Evolutionary conservation across 1,284 basidiomycete genomes (phyloP).

Genomic region (Cystobasidium pallidum): DNA sequence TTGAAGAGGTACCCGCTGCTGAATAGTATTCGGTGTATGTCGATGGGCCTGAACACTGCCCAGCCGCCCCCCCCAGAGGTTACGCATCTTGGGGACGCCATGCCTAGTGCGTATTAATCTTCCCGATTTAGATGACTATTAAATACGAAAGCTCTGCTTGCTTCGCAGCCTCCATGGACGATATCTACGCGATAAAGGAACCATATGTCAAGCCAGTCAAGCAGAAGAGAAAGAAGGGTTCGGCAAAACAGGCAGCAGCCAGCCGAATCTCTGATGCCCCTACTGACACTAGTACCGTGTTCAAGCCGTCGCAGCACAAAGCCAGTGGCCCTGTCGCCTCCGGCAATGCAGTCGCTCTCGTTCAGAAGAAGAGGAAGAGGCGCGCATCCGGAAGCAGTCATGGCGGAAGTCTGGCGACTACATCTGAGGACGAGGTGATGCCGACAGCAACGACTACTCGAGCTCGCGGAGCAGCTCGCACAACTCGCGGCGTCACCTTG

Average conservation of each 20-base stretch:
- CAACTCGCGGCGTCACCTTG: constrained; percentile 21
- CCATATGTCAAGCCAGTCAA: constrained; percentile 14
- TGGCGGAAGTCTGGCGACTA: background rate
- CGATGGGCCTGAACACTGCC: background rate
- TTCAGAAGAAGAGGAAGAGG: constrained; percentile 8
- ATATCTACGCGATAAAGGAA: constrained; percentile 11
- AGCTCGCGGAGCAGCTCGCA: constrained; percentile 25
- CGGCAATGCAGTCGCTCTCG: background rate
- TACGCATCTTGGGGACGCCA: background rate
- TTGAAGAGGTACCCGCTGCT: background rate
- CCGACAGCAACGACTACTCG: constrained; percentile 28
- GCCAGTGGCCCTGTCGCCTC: background rate
- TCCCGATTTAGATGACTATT: background rate
- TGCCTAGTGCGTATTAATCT: background rate
- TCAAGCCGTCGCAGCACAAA: background rate
- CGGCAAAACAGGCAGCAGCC: background rate
- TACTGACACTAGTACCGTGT: background rate
- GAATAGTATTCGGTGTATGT: background rate
- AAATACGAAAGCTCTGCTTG: background rate
- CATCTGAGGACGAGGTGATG: constrained; percentile 43
- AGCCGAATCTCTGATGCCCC: no score
- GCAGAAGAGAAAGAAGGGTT: constrained; percentile 13
- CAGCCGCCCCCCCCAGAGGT: background rate
- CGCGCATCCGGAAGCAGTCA: background rate
- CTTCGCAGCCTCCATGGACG: background rate